Evolutionary conservation across 306 rosid species (phyloP).

Genomic region (Mucuna pruriens): DNA sequence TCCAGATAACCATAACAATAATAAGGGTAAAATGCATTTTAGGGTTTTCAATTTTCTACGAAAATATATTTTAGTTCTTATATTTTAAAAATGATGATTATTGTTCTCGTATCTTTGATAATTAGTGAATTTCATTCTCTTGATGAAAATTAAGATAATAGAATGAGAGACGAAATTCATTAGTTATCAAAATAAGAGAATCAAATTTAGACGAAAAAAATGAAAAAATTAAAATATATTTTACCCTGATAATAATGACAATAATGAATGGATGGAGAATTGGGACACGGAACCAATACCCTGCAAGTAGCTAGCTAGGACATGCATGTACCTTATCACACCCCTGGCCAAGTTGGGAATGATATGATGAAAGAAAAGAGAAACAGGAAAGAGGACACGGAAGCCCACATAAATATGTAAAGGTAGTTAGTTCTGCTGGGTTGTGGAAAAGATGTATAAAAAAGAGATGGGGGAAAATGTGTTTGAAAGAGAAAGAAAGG

Average conservation of each 20-base stretch:
- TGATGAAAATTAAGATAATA: background rate
- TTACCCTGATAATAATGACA: background rate
- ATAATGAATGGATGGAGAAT: background rate
- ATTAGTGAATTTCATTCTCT: background rate
- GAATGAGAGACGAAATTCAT: background rate
- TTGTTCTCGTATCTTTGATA: background rate
- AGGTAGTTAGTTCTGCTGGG: constrained; percentile 45
- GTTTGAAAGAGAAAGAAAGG: constrained; percentile 52
- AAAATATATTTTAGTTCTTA: background rate
- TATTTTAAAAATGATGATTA: background rate
- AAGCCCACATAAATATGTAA: constrained; percentile 57
- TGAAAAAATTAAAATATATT: background rate
- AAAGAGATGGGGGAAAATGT: constrained; percentile 27
- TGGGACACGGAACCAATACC: constrained; percentile 38
- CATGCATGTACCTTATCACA: constrained; percentile 60
- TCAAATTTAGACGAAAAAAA: background rate
- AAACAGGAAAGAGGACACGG: constrained; percentile 39
- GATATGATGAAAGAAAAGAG: constrained; percentile 53
- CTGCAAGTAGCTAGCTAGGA: constrained; percentile 46
- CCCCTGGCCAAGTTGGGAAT: constrained; percentile 74
- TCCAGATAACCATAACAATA: constrained; percentile 55
- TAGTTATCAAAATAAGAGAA: background rate
- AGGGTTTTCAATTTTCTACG: background rate
- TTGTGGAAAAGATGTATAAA: constrained; percentile 35
- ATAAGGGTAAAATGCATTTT: background rate